Percentiles rank a stretch among this genome's conserved stretches.
These are phyloP conservation scores for Blechomonas ayalai DNA, from an alignment of 208 protist species.

Conservation along the genomic window DNA sequence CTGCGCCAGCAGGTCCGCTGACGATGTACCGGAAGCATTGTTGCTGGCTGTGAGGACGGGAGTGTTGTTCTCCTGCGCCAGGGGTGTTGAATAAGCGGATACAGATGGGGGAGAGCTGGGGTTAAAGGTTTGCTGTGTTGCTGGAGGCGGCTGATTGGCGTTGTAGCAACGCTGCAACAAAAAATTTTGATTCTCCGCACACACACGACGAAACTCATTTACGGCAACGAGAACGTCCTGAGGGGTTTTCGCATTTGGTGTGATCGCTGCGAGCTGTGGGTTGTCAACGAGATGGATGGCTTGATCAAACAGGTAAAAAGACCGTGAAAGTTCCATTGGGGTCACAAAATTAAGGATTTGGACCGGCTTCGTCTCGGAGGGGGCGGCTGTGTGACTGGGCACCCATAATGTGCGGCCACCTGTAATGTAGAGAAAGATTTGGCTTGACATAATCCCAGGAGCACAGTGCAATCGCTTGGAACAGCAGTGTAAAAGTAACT, in stretches of 20 bases:
- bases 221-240: conserved; percentile 65
- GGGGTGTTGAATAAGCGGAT: background rate
- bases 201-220: conserved; percentile 72
- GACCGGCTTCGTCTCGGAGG: conserved; percentile 45
- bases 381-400: conserved; percentile 53
- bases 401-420: conserved; percentile 84
- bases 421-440: conserved; percentile 68
- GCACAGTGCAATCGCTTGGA: too few species aligned
- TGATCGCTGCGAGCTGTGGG: conserved; percentile 30
- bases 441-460: conserved; percentile 36
- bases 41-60: conserved; percentile 3
- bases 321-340: conserved; percentile 66
- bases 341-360: conserved; percentile 56
- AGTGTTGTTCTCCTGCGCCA: background rate
- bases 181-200: conserved; percentile 49
- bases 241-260: conserved; percentile 63
- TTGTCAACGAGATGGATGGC: conserved; percentile 61
- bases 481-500: too few species aligned
- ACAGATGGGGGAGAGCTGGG: background rate
- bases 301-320: conserved; percentile 85
- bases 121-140: background rate
- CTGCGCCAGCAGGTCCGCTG: background rate
- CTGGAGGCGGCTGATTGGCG: conserved; percentile 20
- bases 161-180: conserved; percentile 73
- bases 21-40: conserved; percentile 5